Evolutionary conservation across 2,329 filamentous ascomycete genomes (phyloP).

Genomic region (Beauveria sp.): DNA sequence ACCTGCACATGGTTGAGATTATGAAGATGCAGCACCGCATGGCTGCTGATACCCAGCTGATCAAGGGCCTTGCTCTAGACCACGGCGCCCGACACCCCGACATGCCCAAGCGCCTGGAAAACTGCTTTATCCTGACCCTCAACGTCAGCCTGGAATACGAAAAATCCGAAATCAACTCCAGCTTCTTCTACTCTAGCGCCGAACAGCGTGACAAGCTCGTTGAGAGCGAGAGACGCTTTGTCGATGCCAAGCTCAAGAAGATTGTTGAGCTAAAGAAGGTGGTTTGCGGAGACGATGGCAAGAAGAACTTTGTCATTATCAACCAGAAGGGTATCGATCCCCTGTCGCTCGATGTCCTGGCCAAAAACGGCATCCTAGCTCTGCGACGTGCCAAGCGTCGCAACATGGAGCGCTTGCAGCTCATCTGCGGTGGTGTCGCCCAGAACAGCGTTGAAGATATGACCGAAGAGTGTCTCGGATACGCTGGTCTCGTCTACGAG

Average conservation of each 20-base stretch:
- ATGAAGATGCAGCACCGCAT: conserved; percentile 99
- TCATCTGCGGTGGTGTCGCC: conserved; percentile 82
- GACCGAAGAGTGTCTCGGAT: conserved; percentile 79
- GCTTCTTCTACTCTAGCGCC: conserved; percentile 96
- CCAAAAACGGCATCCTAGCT: conserved; percentile 96
- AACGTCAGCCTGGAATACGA: conserved; percentile 98
- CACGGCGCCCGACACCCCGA: conserved; percentile 95
- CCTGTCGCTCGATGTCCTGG: conserved; percentile 86
- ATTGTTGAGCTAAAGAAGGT: conserved; percentile 98
- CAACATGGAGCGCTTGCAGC: conserved; percentile 97
- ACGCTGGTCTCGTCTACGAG: conserved; percentile 95
- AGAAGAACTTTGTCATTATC: conserved; percentile 94
- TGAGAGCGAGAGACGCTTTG: conserved; percentile 90
- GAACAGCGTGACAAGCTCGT: conserved; percentile 97
- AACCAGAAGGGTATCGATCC: conserved; percentile 99
- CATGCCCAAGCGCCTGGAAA: conserved; percentile 95
- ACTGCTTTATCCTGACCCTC: conserved; percentile 88
- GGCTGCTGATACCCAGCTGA: conserved; percentile 91
- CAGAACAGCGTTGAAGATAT: conserved; percentile 97
- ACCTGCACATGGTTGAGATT: conserved; percentile 98
- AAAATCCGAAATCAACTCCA: conserved; percentile 98
- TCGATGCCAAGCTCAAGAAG: conserved; percentile 93
- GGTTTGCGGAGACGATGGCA: conserved; percentile 85
- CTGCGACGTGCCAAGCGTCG: conserved; percentile 91
- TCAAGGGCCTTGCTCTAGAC: conserved; percentile 85